These are phyloP conservation scores for Aspergillus sp. DNA, from an alignment of 2,329 filamentous ascomycete genomes.

Conservation along the genomic window DNA sequence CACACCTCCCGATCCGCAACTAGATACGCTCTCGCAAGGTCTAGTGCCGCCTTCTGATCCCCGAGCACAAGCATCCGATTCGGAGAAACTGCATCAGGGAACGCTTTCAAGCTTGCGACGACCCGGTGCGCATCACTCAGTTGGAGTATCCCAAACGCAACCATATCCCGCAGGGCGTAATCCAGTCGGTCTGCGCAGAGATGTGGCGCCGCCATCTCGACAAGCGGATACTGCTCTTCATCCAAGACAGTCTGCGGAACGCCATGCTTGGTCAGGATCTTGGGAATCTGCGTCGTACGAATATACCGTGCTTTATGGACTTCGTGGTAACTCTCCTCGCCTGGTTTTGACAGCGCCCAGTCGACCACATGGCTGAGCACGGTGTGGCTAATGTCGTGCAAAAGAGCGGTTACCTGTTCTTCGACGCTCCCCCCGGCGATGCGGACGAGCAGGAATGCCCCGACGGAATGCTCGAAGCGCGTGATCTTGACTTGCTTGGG, in stretches of 20 bases:
- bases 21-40: slow-evolving; percentile 38
- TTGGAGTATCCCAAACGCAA: slow-evolving; percentile 36
- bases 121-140: slow-evolving; percentile 32
- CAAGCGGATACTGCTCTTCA: slow-evolving; percentile 43
- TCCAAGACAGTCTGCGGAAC: slow-evolving; percentile 35
- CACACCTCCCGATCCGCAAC: slow-evolving; percentile 40
- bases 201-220: slow-evolving; percentile 41
- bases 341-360: slow-evolving; percentile 39
- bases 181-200: slow-evolving; percentile 47
- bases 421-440: slow-evolving; percentile 37
- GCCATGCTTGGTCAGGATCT: slow-evolving; percentile 36
- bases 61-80: slow-evolving; percentile 36
- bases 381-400: slow-evolving; percentile 46
- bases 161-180: slow-evolving; percentile 42
- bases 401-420: slow-evolving; percentile 43
- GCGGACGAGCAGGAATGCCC: slow-evolving; percentile 43
- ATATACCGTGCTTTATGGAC: slow-evolving; percentile 44
- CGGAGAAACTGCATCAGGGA: slow-evolving; percentile 28
- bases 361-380: slow-evolving; percentile 46
- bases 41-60: slow-evolving; percentile 32
- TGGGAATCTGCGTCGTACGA: slow-evolving; percentile 35
- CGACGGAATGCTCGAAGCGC: slow-evolving; percentile 45
- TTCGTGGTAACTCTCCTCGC: slow-evolving; percentile 45
- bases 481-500: slow-evolving; percentile 34
- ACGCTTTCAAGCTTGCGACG: slow-evolving; percentile 30